These are phyloP conservation scores for Tilletiopsis washingtonensis DNA, from an alignment of 1,284 basidiomycete species.

Conservation along the genomic window DNA sequence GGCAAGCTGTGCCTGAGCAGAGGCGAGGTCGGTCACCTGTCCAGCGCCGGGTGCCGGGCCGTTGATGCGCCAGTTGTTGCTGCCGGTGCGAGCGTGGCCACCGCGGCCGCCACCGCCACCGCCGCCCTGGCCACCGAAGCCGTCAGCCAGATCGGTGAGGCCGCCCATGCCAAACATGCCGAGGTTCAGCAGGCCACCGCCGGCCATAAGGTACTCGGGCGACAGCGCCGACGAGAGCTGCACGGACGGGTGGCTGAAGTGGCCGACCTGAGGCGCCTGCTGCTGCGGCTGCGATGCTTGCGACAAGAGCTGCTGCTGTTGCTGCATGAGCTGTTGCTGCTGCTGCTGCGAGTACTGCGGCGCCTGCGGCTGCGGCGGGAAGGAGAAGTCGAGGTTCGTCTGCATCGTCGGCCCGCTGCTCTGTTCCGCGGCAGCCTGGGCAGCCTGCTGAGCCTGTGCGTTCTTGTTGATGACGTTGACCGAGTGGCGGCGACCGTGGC, in stretches of 20 bases:
- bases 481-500: slow-evolving; percentile 85
- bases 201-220: slow-evolving; percentile 44
- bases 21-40: slow-evolving; percentile 45
- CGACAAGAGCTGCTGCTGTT: no score
- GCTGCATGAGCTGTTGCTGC: background rate
- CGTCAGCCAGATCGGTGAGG: slow-evolving; percentile 36
- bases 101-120: slow-evolving; percentile 22
- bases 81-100: slow-evolving; percentile 18
- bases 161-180: slow-evolving; percentile 22
- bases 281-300: background rate
- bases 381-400: slow-evolving; percentile 29
- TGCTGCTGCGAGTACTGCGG: slow-evolving; percentile 1
- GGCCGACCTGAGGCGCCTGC: slow-evolving; percentile 14
- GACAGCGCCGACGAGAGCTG: slow-evolving; percentile 39
- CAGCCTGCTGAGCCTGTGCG: slow-evolving; percentile 32
- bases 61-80: slow-evolving; percentile 24
- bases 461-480: slow-evolving; percentile 64
- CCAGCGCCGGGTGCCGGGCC: slow-evolving; percentile 15
- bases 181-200: slow-evolving; percentile 39
- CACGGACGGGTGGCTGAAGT: slow-evolving; percentile 37
- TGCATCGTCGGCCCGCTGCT: slow-evolving; percentile 20
- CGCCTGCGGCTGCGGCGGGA: slow-evolving; percentile 16
- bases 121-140: slow-evolving; percentile 18
- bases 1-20: slow-evolving; percentile 78
- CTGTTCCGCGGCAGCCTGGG: slow-evolving; percentile 15